Evolutionary conservation across 805 yeast species (phyloP).

Genomic region (Sugiyamaella floridensis): DNA sequence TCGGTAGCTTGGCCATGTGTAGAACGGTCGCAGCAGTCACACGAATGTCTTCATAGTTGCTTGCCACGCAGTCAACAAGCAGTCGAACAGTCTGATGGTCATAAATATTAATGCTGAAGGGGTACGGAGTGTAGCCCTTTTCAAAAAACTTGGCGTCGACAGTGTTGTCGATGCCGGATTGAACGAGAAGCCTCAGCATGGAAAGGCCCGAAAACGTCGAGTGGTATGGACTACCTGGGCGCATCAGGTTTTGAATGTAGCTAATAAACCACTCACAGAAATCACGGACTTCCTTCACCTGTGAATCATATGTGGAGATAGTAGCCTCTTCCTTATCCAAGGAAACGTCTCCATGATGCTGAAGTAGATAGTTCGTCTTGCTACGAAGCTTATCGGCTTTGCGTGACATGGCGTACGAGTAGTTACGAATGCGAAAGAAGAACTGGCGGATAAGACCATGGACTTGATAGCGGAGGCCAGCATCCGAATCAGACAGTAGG

Average conservation of each 20-base stretch:
- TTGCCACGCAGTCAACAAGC: conserved; percentile 55
- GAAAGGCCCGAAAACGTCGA: conserved; percentile 44
- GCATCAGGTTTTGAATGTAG: conserved; percentile 35
- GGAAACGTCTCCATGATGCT: too few species aligned
- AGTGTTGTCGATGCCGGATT: conserved; percentile 49
- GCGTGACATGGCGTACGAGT: conserved; percentile 51
- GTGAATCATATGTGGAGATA: background rate
- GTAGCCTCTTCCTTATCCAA: too few species aligned
- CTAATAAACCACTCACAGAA: conserved; percentile 40
- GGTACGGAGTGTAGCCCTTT: conserved; percentile 42
- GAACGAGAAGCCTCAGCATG: conserved; percentile 40
- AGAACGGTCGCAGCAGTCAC: conserved; percentile 42
- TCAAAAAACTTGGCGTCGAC: conserved; percentile 33
- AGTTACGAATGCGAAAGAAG: conserved; percentile 59
- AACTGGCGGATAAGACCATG: conserved; percentile 56
- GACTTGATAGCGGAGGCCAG: conserved; percentile 63
- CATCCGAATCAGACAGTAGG: conserved; percentile 56
- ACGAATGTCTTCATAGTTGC: conserved; percentile 76
- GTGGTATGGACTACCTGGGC: conserved; percentile 55
- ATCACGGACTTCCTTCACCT: conserved; percentile 24
- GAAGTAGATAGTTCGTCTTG: background rate
- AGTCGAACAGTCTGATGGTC: conserved; percentile 37
- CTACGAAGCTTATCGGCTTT: conserved; percentile 30
- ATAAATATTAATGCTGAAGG: conserved; percentile 43
- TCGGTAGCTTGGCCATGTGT: conserved; percentile 37